phyloP scores from a whole-genome alignment of 148 eudicot species.

The Drosera capensis region DNA sequence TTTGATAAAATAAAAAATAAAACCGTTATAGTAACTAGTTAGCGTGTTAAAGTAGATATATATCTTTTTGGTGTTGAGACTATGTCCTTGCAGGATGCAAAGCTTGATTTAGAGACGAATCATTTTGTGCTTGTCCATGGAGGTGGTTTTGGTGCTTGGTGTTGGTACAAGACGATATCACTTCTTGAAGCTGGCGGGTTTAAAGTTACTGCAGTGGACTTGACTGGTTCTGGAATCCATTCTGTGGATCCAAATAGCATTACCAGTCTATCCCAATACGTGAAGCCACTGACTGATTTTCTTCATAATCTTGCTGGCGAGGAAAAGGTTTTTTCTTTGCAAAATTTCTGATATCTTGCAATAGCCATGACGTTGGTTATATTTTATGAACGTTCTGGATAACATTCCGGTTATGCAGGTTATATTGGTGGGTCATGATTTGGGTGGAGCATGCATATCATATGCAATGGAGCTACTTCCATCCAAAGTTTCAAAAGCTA shows the following conservation, averaged over 20 bases:
- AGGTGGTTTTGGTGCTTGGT: constrained; percentile 99
- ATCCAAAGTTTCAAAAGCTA: constrained; percentile 51
- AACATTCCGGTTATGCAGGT: constrained; percentile 40
- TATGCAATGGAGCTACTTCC: constrained; percentile 83
- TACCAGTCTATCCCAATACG: constrained; percentile 66
- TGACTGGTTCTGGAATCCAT: constrained; percentile 87
- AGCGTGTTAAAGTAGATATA: too few species aligned
- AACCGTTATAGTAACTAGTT: too few species aligned
- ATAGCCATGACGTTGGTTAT: too few species aligned
- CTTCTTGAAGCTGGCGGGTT: constrained; percentile 72
- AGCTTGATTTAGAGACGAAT: constrained; percentile 40
- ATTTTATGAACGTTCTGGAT: too few species aligned
- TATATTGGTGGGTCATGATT: constrained; percentile 89
- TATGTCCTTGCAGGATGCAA: constrained; percentile 31
- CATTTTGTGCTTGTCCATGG: constrained; percentile 92
- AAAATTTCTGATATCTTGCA: too few species aligned
- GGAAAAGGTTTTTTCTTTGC: constrained; percentile 69
- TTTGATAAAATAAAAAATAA: too few species aligned
- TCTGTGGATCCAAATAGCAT: constrained; percentile 59
- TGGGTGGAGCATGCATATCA: constrained; percentile 89
- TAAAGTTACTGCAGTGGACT: constrained; percentile 71
- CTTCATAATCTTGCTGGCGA: constrained; percentile 58
- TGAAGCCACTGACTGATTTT: constrained; percentile 64
- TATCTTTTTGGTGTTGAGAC: not conserved
- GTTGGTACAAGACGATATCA: constrained; percentile 95